Evolutionary conservation across 495 filamentous ascomycete genomes (phyloP).

Genomic region (Trichocladium uniseriatum): DNA sequence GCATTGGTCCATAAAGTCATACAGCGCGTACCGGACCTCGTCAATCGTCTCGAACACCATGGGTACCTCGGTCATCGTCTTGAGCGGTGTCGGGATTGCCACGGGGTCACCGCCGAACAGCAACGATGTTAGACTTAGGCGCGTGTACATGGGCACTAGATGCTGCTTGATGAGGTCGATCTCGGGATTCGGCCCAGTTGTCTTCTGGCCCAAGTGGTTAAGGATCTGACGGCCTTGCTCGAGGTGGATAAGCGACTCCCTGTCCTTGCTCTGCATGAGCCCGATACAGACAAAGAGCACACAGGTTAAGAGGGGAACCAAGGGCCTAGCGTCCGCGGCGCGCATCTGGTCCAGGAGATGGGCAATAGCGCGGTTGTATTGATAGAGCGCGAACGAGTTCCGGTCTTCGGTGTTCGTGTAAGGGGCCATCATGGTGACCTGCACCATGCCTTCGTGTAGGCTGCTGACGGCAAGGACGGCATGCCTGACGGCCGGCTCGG

Average conservation of each 20-base stretch:
- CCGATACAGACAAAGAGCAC: slow-evolving; percentile 53
- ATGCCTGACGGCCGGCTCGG: slow-evolving; percentile 51
- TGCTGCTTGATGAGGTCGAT: slow-evolving; percentile 30
- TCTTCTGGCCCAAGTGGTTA: slow-evolving; percentile 27
- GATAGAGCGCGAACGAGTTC: slow-evolving; percentile 37
- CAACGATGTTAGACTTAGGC: slow-evolving; percentile 30
- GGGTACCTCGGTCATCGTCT: slow-evolving; percentile 24
- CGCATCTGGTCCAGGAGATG: slow-evolving; percentile 32
- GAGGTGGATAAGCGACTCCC: slow-evolving; percentile 34
- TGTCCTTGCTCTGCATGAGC: slow-evolving; percentile 41
- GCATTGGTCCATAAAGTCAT: slow-evolving; percentile 29
- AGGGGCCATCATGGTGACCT: slow-evolving; percentile 15
- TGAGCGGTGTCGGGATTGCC: slow-evolving; percentile 22
- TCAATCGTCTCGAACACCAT: slow-evolving; percentile 23
- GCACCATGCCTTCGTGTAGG: slow-evolving; percentile 39
- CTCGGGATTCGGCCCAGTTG: slow-evolving; percentile 15
- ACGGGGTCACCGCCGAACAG: slow-evolving; percentile 28
- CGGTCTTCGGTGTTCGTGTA: slow-evolving; percentile 26
- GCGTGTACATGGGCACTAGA: slow-evolving; percentile 36
- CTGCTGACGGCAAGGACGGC: slow-evolving; percentile 49
- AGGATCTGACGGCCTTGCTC: slow-evolving; percentile 33
- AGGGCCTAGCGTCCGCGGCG: slow-evolving; percentile 30
- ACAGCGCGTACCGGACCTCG: slow-evolving; percentile 26
- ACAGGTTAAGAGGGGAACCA: slow-evolving; percentile 46
- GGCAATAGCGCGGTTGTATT: slow-evolving; percentile 48